These are phyloP conservation scores for Penicillium italicum DNA, from an alignment of 2,329 filamentous ascomycete genomes.

Conservation along the genomic window DNA sequence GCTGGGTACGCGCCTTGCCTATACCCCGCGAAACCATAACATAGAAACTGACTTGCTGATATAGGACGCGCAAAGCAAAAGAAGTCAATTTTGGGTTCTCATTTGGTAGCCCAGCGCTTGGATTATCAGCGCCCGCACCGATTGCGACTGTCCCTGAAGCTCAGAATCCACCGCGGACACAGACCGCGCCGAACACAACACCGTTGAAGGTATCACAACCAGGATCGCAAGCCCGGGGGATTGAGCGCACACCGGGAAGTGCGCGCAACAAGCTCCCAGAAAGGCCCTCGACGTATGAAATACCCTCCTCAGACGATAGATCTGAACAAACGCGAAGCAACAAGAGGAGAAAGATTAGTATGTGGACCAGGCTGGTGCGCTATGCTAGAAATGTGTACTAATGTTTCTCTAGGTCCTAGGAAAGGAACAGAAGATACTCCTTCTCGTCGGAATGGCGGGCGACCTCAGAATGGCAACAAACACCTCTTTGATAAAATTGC, in stretches of 20 bases:
- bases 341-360: conserved; percentile 36
- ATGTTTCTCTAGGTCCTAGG: conserved; percentile 16
- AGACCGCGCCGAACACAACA: conserved; percentile 12
- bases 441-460: conserved; percentile 1
- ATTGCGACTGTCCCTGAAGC: conserved; percentile 19
- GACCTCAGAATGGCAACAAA: background rate
- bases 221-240: conserved; percentile 10
- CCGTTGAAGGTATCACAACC: conserved; percentile 17
- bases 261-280: conserved; percentile 32
- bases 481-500: conserved; percentile 6
- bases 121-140: conserved; percentile 25
- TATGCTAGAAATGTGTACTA: conserved; percentile 2
- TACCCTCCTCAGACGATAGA: conserved; percentile 33
- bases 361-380: conserved; percentile 9
- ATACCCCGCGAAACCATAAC: conserved; percentile 28
- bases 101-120: conserved; percentile 35
- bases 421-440: conserved; percentile 4
- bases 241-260: conserved; percentile 29
- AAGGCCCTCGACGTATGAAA: conserved; percentile 37
- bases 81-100: conserved; percentile 52
- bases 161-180: conserved; percentile 19
- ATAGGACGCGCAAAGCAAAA: conserved; percentile 47
- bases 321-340: conserved; percentile 26
- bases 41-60: conserved; percentile 16
- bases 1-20: conserved; percentile 48